A percentile compares a stretch with the other conserved stretches of the same genome.
phyloP scores from a whole-genome alignment of 2,329 filamentous ascomycete genomes.

The Zymoseptoria brevis region DNA sequence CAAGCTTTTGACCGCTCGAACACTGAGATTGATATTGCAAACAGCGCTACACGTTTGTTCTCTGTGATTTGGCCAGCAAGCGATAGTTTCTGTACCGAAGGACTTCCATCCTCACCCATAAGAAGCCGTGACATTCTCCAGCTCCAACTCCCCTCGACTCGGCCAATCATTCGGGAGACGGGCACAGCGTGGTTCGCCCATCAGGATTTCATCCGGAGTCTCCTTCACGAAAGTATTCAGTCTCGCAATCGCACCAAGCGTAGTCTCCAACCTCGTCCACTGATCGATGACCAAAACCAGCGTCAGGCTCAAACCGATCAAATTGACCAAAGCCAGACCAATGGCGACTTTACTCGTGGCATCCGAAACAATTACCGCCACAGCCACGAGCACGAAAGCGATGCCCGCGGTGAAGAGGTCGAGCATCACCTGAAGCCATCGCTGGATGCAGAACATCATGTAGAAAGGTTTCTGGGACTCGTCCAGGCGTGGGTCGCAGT shows the following conservation, averaged over 20 bases:
- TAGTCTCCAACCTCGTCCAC: constrained; percentile 4
- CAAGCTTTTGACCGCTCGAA: constrained; percentile 29
- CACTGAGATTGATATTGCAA: constrained; percentile 26
- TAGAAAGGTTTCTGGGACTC: constrained; percentile 39
- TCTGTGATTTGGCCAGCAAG: too few species aligned
- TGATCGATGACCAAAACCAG: background rate
- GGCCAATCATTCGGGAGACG: background rate
- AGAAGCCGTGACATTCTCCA: background rate
- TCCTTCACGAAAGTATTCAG: background rate
- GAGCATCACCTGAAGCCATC: constrained; percentile 38
- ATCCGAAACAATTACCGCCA: background rate
- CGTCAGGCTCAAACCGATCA: background rate
- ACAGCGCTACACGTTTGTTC: background rate
- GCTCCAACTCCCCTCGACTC: background rate
- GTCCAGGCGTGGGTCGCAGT: constrained; percentile 34
- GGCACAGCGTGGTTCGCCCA: background rate
- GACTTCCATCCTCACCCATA: background rate
- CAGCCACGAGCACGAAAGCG: constrained; percentile 1
- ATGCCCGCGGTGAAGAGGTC: constrained; percentile 22
- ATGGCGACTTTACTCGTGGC: background rate
- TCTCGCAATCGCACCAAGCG: constrained; percentile 1
- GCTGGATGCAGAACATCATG: constrained; percentile 37
- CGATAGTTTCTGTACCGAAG: too few species aligned
- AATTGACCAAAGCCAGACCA: background rate
- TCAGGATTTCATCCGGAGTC: background rate